Evolutionary conservation across 176 grass and related monocot genomes (phyloP), one percentile per base, ranked within the genome.

Genomic region (Saccharum spontaneum): DNA sequence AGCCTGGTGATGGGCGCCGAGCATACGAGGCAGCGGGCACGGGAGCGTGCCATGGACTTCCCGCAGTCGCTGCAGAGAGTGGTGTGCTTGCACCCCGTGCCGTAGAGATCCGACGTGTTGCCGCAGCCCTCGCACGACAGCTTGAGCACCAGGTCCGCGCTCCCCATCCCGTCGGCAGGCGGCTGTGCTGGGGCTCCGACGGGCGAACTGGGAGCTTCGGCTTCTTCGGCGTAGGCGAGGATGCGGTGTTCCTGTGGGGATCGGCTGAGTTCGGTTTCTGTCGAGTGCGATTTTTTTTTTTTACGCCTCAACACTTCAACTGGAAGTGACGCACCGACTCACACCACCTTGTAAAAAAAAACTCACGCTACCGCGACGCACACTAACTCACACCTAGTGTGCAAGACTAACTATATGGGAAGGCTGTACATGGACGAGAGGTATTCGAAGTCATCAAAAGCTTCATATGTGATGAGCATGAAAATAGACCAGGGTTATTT

Each of bases 61-160:
- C 93, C 97, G 43, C 97, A 98, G 36, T 86, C 89, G 49, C 89
- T 90, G 84, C 97, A 98, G 45, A 98, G 89, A 40, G 97, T 95
- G 48, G 86, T 95, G 93, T 98, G 97, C 87, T 98, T 98, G 88
- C 97, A 98, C 3, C 79, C 78, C 50, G 87, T 95, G 37, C 97
- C 97, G 83, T 98, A 98, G 20, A 98, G 97, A 66, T 98, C 97
- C 40, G 90, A 90, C 17, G 93, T 8, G 48, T 90, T 89, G 28
- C 97, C 88, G 74, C 97, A 98, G 8, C 85, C 90, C 72, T 95
- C 93, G 81, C 97, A 98, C 59, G 91, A 79, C 8, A 84, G 68
- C 88, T 95, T 98, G 59, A 98, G 93, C 61, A 98, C 93, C 75
- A 98, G 84, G 83, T 98, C 97, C 65, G 50, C 64, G 83, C 88